A percentile compares a stretch with the other conserved stretches of the same genome.
These are phyloP conservation scores for Nemania diffusa DNA, from an alignment of 2,329 filamentous ascomycete genomes.

Conservation along the genomic window DNA sequence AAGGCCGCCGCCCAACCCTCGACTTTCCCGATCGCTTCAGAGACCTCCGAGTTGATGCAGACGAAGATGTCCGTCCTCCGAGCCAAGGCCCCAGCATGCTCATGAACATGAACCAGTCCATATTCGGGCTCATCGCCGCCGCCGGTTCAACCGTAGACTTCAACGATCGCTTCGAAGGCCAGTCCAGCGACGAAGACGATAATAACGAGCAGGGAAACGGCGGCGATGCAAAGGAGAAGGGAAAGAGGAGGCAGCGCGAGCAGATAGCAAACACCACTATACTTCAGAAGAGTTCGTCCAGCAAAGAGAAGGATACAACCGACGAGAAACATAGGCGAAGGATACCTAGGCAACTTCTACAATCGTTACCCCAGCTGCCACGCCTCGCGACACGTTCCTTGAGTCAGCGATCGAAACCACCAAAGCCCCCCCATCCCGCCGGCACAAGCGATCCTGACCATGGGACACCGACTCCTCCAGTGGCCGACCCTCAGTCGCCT, in stretches of 20 bases:
- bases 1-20: conserved; percentile 54
- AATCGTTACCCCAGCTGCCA: conserved; percentile 71
- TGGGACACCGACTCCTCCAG: conserved; percentile 30
- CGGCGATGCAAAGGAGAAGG: conserved; percentile 26
- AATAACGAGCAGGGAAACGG: conserved; percentile 50
- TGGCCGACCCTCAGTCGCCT: conserved; percentile 37
- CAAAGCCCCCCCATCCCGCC: conserved; percentile 53
- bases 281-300: conserved; percentile 48
- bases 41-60: conserved; percentile 59
- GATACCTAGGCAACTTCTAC: conserved; percentile 72
- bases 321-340: conserved; percentile 64
- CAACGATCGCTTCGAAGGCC: conserved; percentile 79
- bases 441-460: conserved; percentile 46
- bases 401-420: conserved; percentile 54
- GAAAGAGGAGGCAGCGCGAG: conserved; percentile 43
- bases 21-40: conserved; percentile 65
- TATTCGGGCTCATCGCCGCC: conserved; percentile 91
- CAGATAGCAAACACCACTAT: conserved; percentile 48
- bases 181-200: conserved; percentile 83
- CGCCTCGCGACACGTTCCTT: conserved; percentile 55
- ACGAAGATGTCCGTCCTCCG: conserved; percentile 60
- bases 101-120: conserved; percentile 89
- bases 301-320: conserved; percentile 51
- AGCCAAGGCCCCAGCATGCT: conserved; percentile 61
- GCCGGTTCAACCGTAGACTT: conserved; percentile 86